Conservation (phyloP, 164 flowering plant species). For the Aristolochia fimbriata region DNA sequence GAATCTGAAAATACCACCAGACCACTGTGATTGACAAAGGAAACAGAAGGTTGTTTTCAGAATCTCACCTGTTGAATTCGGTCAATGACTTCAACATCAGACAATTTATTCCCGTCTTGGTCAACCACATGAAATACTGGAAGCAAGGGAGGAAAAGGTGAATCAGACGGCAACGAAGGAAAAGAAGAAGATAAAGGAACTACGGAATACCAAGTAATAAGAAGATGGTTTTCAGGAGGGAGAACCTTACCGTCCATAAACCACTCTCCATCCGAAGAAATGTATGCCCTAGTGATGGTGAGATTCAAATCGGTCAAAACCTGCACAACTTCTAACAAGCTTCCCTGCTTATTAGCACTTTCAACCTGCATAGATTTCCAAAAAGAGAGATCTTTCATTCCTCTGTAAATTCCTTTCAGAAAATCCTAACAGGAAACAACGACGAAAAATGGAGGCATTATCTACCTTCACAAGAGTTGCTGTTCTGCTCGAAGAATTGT, state of each 20-base stretch:
- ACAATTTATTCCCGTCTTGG: conserved; percentile 61
- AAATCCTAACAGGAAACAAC: neutral
- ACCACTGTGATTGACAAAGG: too few species aligned
- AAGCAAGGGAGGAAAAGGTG: conserved; percentile 1
- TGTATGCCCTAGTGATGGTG: conserved; percentile 52
- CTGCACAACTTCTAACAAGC: conserved; percentile 63
- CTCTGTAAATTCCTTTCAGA: neutral
- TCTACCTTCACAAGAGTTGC: conserved; percentile 76
- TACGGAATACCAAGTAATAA: neutral
- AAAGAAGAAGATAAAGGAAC: neutral
- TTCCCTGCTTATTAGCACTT: conserved; percentile 68
- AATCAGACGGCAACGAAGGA: neutral
- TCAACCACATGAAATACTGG: conserved; percentile 86
- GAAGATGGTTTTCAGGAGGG: neutral
- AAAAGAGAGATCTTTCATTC: conserved; percentile 1
- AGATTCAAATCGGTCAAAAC: conserved; percentile 62
- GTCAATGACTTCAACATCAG: conserved; percentile 50
- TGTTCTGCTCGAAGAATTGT: conserved; percentile 50
- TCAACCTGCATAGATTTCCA: conserved; percentile 47
- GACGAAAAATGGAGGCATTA: neutral
- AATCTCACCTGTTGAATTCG: conserved; percentile 59
- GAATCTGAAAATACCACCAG: too few species aligned
- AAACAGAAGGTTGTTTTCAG: conserved; percentile 1
- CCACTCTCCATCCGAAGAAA: conserved; percentile 77
- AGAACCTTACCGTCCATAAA: conserved; percentile 67